These are phyloP conservation scores for Hypoxylon lienhwacheense DNA, from an alignment of 495 filamentous ascomycete species.

Conservation along the genomic window DNA sequence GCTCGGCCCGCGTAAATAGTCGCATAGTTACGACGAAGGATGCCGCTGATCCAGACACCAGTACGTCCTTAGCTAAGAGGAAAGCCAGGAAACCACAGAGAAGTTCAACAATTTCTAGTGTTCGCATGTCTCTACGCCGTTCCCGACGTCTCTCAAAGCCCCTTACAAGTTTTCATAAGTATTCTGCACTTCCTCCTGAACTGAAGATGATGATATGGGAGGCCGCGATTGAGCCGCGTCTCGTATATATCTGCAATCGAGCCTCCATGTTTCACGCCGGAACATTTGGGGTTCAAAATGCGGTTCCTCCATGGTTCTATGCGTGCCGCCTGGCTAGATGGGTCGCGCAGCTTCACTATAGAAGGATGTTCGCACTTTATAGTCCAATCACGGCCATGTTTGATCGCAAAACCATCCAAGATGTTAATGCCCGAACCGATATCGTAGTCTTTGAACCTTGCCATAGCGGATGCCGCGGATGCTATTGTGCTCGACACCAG, in stretches of 20 bases:
- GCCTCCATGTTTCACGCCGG: slow-evolving; percentile 3
- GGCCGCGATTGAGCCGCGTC: slow-evolving; percentile 30
- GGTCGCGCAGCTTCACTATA: slow-evolving; percentile 22
- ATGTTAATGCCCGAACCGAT: slow-evolving; percentile 24
- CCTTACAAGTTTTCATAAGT: slow-evolving; percentile 32
- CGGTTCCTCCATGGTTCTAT: slow-evolving; percentile 31
- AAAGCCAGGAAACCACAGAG: neutral
- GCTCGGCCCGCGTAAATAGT: slow-evolving; percentile 1
- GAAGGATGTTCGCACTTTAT: slow-evolving; percentile 19
- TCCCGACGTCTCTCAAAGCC: slow-evolving; percentile 34
- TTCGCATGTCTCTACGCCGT: slow-evolving; percentile 12
- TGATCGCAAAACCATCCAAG: slow-evolving; percentile 7
- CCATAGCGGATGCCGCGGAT: slow-evolving; percentile 34
- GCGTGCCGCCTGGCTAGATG: slow-evolving; percentile 18
- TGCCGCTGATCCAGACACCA: neutral
- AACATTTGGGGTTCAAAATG: slow-evolving; percentile 25
- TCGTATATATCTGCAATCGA: slow-evolving; percentile 36
- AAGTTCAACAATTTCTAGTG: neutral
- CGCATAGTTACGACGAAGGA: neutral
- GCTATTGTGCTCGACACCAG: slow-evolving; percentile 37
- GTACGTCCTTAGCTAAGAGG: neutral
- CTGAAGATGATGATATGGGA: slow-evolving; percentile 39
- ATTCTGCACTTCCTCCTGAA: slow-evolving; percentile 23
- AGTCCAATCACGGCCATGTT: neutral
- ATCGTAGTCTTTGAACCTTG: slow-evolving; percentile 40